Percentiles rank a stretch among this genome's conserved stretches.
These are phyloP conservation scores for Globisporangium ultimum DNA, from an alignment of 352 stramenopile genomes.

Conservation along the genomic window DNA sequence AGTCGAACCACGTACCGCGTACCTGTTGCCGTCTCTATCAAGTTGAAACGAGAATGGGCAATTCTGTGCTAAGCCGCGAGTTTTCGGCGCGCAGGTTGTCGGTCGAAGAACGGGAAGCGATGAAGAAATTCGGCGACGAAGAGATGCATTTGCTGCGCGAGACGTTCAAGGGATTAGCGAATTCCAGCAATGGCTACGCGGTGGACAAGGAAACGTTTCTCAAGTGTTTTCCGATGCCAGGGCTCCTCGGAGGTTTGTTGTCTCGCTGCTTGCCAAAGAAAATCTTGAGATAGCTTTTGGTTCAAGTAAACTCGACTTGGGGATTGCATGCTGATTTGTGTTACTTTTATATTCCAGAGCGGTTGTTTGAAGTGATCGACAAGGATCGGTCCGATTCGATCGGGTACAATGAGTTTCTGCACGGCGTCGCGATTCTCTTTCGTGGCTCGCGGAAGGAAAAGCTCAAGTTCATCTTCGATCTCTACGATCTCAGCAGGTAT, in stretches of 20 bases:
- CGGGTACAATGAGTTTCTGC: constrained; percentile 91
- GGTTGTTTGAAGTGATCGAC: constrained; percentile 92
- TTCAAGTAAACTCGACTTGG: not conserved
- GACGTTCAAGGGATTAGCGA: constrained; percentile 75
- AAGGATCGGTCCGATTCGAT: constrained; percentile 86
- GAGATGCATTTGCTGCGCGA: constrained; percentile 76
- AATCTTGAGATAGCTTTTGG: not conserved
- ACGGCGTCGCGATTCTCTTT: constrained; percentile 82
- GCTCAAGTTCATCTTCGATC: constrained; percentile 91
- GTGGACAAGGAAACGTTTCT: constrained; percentile 94
- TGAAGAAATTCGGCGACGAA: constrained; percentile 76
- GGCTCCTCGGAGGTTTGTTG: constrained; percentile 72
- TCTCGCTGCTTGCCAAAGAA: not conserved
- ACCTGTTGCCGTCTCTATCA: not conserved
- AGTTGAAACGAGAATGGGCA: constrained; percentile 37
- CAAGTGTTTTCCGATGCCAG: constrained; percentile 91
- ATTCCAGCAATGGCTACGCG: constrained; percentile 49
- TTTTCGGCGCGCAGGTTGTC: constrained; percentile 48
- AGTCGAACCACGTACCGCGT: too few species aligned
- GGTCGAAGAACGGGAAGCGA: constrained; percentile 53
- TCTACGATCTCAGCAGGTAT: constrained; percentile 89
- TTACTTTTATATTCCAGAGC: constrained; percentile 35
- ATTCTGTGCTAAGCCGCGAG: constrained; percentile 52
- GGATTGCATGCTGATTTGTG: not conserved
- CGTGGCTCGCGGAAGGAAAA: constrained; percentile 88